Evolutionary conservation across 352 stramenopile genomes (phyloP).

Genomic region (Phytophthora hibernalis): DNA sequence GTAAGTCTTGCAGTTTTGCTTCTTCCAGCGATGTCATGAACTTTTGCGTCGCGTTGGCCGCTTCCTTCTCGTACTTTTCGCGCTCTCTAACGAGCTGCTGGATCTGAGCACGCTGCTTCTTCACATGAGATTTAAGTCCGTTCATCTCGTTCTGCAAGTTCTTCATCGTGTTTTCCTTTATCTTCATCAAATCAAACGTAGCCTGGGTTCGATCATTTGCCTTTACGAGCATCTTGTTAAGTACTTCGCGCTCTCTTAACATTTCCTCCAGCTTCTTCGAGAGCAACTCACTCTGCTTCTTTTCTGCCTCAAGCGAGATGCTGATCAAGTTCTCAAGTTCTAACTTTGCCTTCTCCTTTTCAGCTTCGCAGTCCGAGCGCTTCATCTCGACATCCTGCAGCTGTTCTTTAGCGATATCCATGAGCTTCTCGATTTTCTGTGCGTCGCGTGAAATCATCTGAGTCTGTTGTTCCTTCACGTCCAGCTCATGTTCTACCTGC

Average conservation of each 20-base stretch:
- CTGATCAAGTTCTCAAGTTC: constrained; percentile 77
- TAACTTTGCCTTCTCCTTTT: constrained; percentile 71
- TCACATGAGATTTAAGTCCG: constrained; percentile 82
- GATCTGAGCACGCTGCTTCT: constrained; percentile 80
- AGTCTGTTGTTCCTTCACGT: constrained; percentile 58
- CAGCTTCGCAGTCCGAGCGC: constrained; percentile 59
- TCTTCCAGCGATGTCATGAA: constrained; percentile 88
- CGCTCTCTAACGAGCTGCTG: constrained; percentile 86
- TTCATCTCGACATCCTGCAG: constrained; percentile 73
- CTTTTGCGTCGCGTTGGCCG: constrained; percentile 73
- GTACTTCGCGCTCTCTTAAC: constrained; percentile 75
- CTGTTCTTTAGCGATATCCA: constrained; percentile 78
- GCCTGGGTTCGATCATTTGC: constrained; percentile 80
- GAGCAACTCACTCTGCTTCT: constrained; percentile 76
- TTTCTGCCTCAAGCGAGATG: constrained; percentile 61
- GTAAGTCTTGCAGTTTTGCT: constrained; percentile 79
- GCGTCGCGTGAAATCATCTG: constrained; percentile 64
- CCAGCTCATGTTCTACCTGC: constrained; percentile 65
- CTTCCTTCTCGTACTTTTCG: constrained; percentile 91
- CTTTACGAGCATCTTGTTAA: constrained; percentile 91
- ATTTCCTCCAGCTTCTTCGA: constrained; percentile 86
- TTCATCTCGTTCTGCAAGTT: constrained; percentile 93
- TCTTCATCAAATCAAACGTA: constrained; percentile 92
- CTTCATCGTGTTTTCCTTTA: constrained; percentile 91
- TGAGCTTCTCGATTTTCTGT: constrained; percentile 75